Evolutionary conservation across 257 asterid species (phyloP).

Genomic region (Rauvolfia tetraphylla): DNA sequence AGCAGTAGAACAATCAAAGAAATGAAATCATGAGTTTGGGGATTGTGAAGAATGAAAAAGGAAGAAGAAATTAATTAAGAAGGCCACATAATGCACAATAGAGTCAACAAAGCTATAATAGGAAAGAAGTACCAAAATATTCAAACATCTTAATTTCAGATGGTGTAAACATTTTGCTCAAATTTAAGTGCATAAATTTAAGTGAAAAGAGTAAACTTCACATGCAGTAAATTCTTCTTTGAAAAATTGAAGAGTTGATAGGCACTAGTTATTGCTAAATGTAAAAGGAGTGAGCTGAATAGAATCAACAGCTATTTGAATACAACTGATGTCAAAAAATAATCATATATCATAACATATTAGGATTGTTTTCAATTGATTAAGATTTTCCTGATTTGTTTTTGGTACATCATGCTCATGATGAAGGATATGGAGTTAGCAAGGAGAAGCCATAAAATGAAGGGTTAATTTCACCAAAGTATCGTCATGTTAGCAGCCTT

Average conservation of each 20-base stretch:
- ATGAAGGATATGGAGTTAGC: neutral
- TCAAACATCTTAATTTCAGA: neutral
- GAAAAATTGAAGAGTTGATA: neutral
- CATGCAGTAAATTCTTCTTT: neutral
- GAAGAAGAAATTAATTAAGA: conserved; percentile 1
- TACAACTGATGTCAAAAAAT: neutral
- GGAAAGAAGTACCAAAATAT: neutral
- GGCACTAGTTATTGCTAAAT: neutral
- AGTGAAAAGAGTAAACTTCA: neutral
- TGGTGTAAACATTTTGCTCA: neutral
- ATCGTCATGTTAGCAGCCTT: too few species aligned
- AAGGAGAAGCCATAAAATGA: neutral
- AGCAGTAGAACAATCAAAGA: neutral
- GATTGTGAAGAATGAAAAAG: neutral
- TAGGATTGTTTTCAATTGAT: neutral
- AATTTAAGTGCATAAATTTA: neutral
- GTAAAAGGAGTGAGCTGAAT: neutral
- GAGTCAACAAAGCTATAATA: neutral
- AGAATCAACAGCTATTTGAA: neutral
- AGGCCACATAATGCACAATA: neutral
- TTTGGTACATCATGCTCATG: neutral
- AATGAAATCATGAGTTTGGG: neutral
- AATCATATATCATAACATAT: neutral
- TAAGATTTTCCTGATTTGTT: neutral
- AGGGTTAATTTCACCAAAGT: too few species aligned